Conservation (phyloP, 2,329 filamentous ascomycete species). For the Fusarium albidum region DNA sequence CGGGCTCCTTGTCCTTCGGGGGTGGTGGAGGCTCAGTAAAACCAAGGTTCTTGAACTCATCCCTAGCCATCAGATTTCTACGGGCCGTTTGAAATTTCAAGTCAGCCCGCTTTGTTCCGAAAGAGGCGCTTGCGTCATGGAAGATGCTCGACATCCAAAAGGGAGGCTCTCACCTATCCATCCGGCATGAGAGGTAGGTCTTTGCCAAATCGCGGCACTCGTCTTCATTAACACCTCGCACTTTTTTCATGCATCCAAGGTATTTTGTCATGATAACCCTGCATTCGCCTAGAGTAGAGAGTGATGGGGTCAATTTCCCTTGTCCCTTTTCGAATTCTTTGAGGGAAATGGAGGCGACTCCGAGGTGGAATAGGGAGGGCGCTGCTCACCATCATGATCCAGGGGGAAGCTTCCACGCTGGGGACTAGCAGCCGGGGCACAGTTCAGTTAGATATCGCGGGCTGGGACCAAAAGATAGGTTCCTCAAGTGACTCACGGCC, state of each 20-base stretch:
- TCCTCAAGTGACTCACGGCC: constrained; percentile 62
- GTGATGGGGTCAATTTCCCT: constrained; percentile 13
- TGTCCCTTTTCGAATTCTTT: background rate
- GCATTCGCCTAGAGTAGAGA: constrained; percentile 78
- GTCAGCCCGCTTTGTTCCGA: constrained; percentile 30
- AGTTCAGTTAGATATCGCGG: constrained; percentile 22
- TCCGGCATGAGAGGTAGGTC: constrained; percentile 87
- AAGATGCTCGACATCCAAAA: background rate
- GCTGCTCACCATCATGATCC: constrained; percentile 76
- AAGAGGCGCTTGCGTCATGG: constrained; percentile 23
- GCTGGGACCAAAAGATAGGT: background rate
- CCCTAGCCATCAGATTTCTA: constrained; percentile 94
- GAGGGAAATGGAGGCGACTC: background rate
- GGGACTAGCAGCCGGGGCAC: constrained; percentile 61
- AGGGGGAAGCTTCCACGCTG: constrained; percentile 93
- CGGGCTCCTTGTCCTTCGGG: constrained; percentile 39
- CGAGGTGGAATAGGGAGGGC: background rate
- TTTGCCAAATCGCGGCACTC: constrained; percentile 88
- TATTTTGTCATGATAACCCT: constrained; percentile 88
- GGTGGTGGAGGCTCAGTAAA: constrained; percentile 57
- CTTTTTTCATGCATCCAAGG: constrained; percentile 84
- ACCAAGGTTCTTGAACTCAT: constrained; percentile 94
- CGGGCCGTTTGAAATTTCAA: constrained; percentile 9
- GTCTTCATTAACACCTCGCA: constrained; percentile 84
- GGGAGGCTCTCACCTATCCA: constrained; percentile 78